phyloP scores from a whole-genome alignment of 208 protist species.

The Acanthamoeba healyi region DNA sequence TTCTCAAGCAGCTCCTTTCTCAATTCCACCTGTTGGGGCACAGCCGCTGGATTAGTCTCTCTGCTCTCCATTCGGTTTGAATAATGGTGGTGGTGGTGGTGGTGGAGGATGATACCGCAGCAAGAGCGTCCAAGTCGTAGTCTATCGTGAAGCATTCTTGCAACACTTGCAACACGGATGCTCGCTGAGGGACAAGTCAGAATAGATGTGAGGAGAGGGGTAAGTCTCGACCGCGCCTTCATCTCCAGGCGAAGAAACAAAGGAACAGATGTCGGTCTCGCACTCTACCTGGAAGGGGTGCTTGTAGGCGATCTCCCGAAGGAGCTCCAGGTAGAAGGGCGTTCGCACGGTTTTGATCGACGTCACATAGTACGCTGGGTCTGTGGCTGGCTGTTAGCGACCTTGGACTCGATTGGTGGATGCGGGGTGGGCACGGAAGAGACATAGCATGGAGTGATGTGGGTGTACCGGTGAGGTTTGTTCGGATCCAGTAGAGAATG shows the following conservation, averaged over 20 bases:
- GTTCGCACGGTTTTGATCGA: conserved; percentile 61
- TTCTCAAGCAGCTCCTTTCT: conserved; percentile 60
- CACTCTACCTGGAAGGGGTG: conserved; percentile 52
- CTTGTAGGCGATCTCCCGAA: conserved; percentile 54
- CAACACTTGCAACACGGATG: conserved; percentile 39
- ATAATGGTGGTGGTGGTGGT: no score
- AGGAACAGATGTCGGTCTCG: background rate
- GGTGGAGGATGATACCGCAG: background rate
- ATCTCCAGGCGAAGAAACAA: background rate
- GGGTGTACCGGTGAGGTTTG: conserved; percentile 54
- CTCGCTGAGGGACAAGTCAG: background rate
- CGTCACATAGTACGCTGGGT: conserved; percentile 57
- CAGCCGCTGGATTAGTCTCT: background rate
- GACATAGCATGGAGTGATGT: no score
- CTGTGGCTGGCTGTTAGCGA: background rate
- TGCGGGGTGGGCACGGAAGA: no score
- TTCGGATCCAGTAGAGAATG: conserved; percentile 61
- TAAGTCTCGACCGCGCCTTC: no score
- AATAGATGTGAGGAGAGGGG: background rate
- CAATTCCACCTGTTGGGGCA: conserved; percentile 39
- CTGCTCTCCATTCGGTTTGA: background rate
- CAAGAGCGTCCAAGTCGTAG: conserved; percentile 73
- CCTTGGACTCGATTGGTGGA: background rate
- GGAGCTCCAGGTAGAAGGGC: conserved; percentile 47
- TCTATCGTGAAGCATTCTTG: conserved; percentile 64